phyloP scores from a whole-genome alignment of 1,284 basidiomycete genomes.

The Ganoderma lingzhi region DNA sequence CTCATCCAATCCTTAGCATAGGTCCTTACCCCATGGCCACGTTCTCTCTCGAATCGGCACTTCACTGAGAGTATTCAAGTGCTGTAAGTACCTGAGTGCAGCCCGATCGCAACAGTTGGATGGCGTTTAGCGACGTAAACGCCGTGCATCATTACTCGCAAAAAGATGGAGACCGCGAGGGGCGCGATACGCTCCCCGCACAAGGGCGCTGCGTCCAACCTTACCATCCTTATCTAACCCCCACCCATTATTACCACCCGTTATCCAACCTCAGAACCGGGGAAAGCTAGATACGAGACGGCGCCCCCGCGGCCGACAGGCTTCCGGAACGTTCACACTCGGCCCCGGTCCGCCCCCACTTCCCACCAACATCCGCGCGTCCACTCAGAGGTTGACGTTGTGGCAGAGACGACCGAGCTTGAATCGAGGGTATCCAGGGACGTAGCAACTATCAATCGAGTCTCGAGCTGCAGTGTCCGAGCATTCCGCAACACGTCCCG shows the following conservation, averaged over 20 bases:
- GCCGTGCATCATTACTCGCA: not conserved
- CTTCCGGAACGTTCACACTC: not conserved
- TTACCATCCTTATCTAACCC: not conserved
- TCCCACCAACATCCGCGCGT: not conserved
- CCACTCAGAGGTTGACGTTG: not conserved
- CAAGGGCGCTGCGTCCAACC: not conserved
- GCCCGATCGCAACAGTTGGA: too few species aligned
- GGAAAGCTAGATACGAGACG: not conserved
- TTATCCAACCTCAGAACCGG: not conserved
- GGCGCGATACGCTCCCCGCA: not conserved
- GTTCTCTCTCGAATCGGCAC: too few species aligned
- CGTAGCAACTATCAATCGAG: not conserved
- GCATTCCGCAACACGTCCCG: not conserved
- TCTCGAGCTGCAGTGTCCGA: not conserved
- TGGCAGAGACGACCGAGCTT: not conserved
- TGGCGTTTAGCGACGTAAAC: not conserved
- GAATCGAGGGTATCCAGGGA: not conserved
- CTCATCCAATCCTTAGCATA: not conserved
- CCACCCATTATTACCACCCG: not conserved
- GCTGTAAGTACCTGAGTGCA: too few species aligned
- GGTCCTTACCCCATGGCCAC: too few species aligned
- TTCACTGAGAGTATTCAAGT: too few species aligned
- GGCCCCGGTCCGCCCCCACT: not conserved
- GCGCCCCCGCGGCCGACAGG: not conserved
- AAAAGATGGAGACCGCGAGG: not conserved